Base-by-base conservation (phyloP, 169 alveolate species). In the Plasmodium cynomolgi region DNA sequence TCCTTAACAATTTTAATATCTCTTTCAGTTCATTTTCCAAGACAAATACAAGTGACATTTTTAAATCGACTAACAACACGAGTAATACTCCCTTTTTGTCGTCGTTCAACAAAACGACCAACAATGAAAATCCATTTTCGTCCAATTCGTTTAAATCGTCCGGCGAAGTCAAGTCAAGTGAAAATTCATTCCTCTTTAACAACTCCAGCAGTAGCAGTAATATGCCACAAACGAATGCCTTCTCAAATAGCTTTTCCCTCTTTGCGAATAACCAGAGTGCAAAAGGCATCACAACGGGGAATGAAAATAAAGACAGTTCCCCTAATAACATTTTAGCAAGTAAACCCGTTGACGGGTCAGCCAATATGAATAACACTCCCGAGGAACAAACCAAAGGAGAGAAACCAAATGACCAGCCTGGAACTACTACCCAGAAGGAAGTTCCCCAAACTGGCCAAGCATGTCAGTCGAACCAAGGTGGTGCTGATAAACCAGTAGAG, bases 41-140 rank as follows among this genome's bases (percentile, higher is more conserved):
- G 74, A 58, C 94, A 58, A 90, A 20, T 31, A 90, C 94, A 68
- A 90, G n/a, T 80, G 94, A 90, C 72, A 34, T 90, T 11, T 90
- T 90, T 50, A 90, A 80, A 80, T 17, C 91, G 17, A 74, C 33
- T 68, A 85, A 50, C 68, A 37, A 75, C 79, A 34, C 81, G 6
- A 54, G 29, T 29, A 73, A 34, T 4, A 33, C 82, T 13, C 31
- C 93, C 34, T 58, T 79, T 75, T 20, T 79, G 11, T 37, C 93
- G 26, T 41, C 93, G 7, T 33, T 58, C 68, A 54, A 33, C 41
- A 39, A 39, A 50, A 15, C 93, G 3, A 37, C 50, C 50, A 85
- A 50, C 29, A 85, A 17, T 77, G 86, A 47, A 29, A 85, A 50
- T 56, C 71, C 72, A 5, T 77, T 85, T 15, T 8, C 81, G 2